These are phyloP conservation scores for Saccharomyces mikatae DNA, from an alignment of 805 yeast genomes.

Conservation along the genomic window DNA sequence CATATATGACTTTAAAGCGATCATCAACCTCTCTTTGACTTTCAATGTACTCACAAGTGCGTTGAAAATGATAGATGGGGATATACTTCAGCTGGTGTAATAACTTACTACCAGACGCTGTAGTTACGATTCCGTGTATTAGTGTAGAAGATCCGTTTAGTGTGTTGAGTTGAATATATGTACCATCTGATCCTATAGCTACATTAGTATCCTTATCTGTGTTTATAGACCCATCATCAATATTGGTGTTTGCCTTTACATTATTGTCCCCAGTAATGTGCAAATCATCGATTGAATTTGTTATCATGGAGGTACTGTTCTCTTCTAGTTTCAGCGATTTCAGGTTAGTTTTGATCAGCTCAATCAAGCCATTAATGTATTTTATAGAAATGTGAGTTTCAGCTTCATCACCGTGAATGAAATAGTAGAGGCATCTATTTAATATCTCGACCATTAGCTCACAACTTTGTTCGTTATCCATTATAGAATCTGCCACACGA, in stretches of 20 bases:
- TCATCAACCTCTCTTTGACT: slow-evolving; percentile 65
- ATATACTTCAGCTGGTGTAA: slow-evolving; percentile 22
- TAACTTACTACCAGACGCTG: slow-evolving; percentile 28
- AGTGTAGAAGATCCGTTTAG: slow-evolving; percentile 12
- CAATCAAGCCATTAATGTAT: slow-evolving; percentile 80
- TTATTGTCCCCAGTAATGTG: slow-evolving; percentile 6
- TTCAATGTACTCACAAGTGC: slow-evolving; percentile 64
- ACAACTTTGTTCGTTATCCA: slow-evolving; percentile 58
- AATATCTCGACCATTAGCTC: slow-evolving; percentile 86
- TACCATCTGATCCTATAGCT: slow-evolving; percentile 25
- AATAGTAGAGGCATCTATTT: slow-evolving; percentile 77
- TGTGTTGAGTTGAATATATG: slow-evolving; percentile 15
- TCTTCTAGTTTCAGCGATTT: slow-evolving; percentile 32
- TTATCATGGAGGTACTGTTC: slow-evolving; percentile 2
- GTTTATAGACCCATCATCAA: background rate
- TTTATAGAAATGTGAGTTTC: slow-evolving; percentile 46
- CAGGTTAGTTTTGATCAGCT: slow-evolving; percentile 62
- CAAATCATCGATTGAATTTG: background rate
- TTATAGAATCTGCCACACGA: slow-evolving; percentile 87
- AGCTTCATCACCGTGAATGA: slow-evolving; percentile 36
- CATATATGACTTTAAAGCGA: slow-evolving; percentile 49
- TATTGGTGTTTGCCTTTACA: slow-evolving; percentile 2
- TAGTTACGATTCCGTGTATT: slow-evolving; percentile 1
- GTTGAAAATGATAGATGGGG: slow-evolving; percentile 45
- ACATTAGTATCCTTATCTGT: background rate